Percentiles rank a stretch among this genome's conserved stretches.
Conservation (phyloP, 768 basidiomycete species). For the Naganishia vaughanmartiniae region DNA sequence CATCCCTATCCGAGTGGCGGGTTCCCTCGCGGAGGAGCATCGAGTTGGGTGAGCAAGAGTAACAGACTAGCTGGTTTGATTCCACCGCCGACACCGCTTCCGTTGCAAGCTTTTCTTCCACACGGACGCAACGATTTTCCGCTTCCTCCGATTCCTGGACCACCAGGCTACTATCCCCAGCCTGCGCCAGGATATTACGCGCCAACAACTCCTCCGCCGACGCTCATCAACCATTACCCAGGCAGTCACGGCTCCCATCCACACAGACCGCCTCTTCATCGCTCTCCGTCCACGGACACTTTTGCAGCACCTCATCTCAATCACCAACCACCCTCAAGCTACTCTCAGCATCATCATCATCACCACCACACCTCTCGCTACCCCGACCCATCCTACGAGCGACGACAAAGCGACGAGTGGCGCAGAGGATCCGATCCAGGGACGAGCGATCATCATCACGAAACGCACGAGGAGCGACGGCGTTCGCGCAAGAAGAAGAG, state of each 20-base stretch:
- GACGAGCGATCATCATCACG: not conserved
- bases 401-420: not conserved
- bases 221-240: not conserved
- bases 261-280: not conserved
- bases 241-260: not conserved
- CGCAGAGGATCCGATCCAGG: not conserved
- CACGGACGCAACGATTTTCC: too few relatives aligned
- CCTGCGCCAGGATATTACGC: not conserved
- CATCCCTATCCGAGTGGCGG: constrained; percentile 19
- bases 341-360: not conserved
- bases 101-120: not conserved
- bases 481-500: not conserved
- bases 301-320: not conserved
- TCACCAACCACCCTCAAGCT: not conserved
- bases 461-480: not conserved
- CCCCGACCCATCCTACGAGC: too few relatives aligned
- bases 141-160: too few relatives aligned
- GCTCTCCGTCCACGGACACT: not conserved
- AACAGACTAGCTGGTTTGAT: constrained; percentile 6
- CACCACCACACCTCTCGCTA: not conserved
- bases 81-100: not conserved
- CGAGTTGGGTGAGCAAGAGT: constrained; percentile 1
- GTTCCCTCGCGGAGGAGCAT: not conserved
- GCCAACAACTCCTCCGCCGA: not conserved
- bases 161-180: too few relatives aligned